A percentile compares a stretch with the other conserved stretches of the same genome.
These are phyloP conservation scores for Nemania abortiva DNA, from an alignment of 2,329 filamentous ascomycete genomes.

Conservation along the genomic window DNA sequence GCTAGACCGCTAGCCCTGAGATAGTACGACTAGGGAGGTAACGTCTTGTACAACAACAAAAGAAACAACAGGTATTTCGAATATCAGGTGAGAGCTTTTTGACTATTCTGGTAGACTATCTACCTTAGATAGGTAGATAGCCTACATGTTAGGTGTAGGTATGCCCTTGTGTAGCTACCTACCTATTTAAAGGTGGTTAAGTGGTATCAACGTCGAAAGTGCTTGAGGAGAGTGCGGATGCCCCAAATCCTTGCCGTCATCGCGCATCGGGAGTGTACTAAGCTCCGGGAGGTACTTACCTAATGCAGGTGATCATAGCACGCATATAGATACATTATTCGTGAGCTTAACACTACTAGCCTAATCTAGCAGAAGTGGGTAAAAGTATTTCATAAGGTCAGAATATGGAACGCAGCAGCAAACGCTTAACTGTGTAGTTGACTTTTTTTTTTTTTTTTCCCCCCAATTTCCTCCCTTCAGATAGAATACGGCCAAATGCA, in stretches of 20 bases:
- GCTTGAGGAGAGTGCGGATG: not conserved
- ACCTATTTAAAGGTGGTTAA: no score
- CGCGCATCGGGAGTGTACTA: not conserved
- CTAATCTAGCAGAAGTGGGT: no score
- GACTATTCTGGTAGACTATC: not conserved
- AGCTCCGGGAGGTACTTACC: not conserved
- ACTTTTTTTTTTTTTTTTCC: no score
- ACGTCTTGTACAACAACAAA: not conserved
- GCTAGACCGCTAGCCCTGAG: not conserved
- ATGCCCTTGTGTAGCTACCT: not conserved
- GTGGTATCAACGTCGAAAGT: not conserved
- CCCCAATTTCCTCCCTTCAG: no score
- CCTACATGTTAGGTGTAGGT: not conserved
- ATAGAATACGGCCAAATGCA: no score
- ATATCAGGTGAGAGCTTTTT: not conserved
- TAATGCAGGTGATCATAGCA: slow-evolving; percentile 2
- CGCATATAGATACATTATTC: no score
- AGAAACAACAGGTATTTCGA: not conserved
- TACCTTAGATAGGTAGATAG: not conserved
- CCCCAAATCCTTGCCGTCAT: not conserved
- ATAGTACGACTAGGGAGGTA: not conserved
- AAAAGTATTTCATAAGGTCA: no score
- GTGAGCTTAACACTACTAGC: no score
- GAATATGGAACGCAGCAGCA: no score
- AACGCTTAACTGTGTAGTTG: no score